Percentiles rank a stretch among this genome's conserved stretches.
Conservation (phyloP, 192 early-diverging fungal species). For the Linnemannia schmuckeri region DNA sequence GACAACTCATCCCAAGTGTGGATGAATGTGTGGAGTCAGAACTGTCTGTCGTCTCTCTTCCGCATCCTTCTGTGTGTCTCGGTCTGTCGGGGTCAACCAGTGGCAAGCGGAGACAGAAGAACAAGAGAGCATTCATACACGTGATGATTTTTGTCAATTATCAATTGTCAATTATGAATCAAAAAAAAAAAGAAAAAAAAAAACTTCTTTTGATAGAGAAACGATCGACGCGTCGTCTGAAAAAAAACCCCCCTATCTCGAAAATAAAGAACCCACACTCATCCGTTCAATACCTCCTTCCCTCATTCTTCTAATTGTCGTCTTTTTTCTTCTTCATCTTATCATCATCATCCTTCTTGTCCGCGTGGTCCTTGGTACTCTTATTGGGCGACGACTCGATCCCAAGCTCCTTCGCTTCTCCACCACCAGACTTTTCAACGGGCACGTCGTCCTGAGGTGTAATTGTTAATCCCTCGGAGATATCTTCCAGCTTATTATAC, state of each 20-base stretch:
- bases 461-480: not conserved
- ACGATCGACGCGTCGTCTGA: not conserved
- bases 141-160: not conserved
- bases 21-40: no score
- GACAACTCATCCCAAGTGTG: no score
- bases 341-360: not conserved
- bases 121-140: not conserved
- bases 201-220: not conserved
- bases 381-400: not conserved
- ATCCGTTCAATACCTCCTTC: not conserved
- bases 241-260: not conserved
- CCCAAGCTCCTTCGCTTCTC: not conserved
- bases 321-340: not conserved
- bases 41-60: no score
- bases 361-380: not conserved
- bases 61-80: no score
- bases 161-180: no score
- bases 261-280: not conserved
- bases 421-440: not conserved
- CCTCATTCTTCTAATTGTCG: not conserved
- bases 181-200: no score
- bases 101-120: no score
- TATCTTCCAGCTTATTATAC: constrained; percentile 49
- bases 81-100: no score
- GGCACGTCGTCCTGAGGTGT: not conserved